Evolutionary conservation across 2,329 filamentous ascomycete species (phyloP).

Genomic region (Exophiala alcalophila): DNA sequence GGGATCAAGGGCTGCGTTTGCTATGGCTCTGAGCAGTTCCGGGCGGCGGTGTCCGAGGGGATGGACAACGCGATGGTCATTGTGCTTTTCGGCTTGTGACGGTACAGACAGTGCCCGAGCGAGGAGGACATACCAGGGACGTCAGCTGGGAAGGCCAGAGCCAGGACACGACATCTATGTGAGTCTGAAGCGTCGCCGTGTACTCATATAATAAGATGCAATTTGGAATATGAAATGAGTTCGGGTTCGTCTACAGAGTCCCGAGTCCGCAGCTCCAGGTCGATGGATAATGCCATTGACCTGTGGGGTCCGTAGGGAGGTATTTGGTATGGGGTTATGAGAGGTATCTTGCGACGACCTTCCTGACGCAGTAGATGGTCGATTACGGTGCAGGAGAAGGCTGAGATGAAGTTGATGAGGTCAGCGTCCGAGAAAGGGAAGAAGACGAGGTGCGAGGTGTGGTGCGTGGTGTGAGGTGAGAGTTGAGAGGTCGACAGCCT

Average conservation of each 20-base stretch:
- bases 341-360: too few species aligned
- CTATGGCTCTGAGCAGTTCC: slow-evolving; percentile 1
- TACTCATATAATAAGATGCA: slow-evolving; percentile 27
- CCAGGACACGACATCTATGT: slow-evolving; percentile 22
- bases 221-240: slow-evolving; percentile 9
- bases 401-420: slow-evolving; percentile 2
- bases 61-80: slow-evolving; percentile 1
- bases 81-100: too few species aligned
- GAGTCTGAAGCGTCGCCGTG: slow-evolving; percentile 18
- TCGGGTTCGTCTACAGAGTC: too few species aligned
- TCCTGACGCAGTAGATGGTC: slow-evolving; percentile 5
- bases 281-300: too few species aligned
- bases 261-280: too few species aligned
- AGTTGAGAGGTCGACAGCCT: slow-evolving; percentile 4
- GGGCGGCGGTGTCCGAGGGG: slow-evolving; percentile 1
- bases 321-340: too few species aligned
- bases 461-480: slow-evolving; percentile 8
- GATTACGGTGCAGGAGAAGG: slow-evolving; percentile 4
- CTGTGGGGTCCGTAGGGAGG: too few species aligned
- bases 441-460: background rate
- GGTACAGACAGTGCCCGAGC: background rate
- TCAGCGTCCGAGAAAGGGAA: slow-evolving; percentile 3
- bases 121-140: background rate
- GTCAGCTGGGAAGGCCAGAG: slow-evolving; percentile 5
- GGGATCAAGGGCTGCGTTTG: slow-evolving; percentile 2